Evolutionary conservation across 1,284 basidiomycete species (phyloP).

Genomic region (Cystobasidium slooffiae): DNA sequence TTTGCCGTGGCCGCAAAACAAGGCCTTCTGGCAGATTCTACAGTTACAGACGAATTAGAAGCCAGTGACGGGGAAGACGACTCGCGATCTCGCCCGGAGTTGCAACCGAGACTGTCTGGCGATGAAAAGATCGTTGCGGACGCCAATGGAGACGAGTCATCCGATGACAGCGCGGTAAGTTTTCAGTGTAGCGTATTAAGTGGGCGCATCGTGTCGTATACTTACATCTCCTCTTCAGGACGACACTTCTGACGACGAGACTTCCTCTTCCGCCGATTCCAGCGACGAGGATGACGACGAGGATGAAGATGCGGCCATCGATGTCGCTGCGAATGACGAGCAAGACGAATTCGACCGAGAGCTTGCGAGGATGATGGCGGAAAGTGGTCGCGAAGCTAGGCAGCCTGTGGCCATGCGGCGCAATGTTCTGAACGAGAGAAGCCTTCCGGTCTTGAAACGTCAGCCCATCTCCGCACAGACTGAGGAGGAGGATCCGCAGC

Average conservation of each 20-base stretch:
- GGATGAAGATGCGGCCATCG: slow-evolving; percentile 14
- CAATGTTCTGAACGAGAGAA: slow-evolving; percentile 47
- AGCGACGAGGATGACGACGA: slow-evolving; percentile 64
- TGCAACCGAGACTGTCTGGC: slow-evolving; percentile 62
- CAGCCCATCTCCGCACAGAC: slow-evolving; percentile 57
- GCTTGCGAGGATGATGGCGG: slow-evolving; percentile 90
- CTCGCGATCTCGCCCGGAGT: slow-evolving; percentile 50
- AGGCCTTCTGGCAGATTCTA: slow-evolving; percentile 22
- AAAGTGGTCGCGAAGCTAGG: slow-evolving; percentile 77
- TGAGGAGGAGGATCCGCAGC: slow-evolving; percentile 49
- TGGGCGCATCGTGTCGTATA: too few species aligned
- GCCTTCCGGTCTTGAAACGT: slow-evolving; percentile 64
- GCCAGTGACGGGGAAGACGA: slow-evolving; percentile 55
- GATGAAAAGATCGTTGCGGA: slow-evolving; percentile 60
- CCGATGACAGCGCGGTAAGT: slow-evolving; percentile 50
- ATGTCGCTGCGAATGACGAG: slow-evolving; percentile 61
- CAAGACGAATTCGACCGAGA: slow-evolving; percentile 94
- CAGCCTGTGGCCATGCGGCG: slow-evolving; percentile 63
- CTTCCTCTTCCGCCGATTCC: slow-evolving; percentile 27
- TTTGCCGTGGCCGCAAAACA: slow-evolving; percentile 60
- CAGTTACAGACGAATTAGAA: slow-evolving; percentile 39
- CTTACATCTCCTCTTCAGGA: slow-evolving; percentile 7
- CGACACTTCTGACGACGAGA: slow-evolving; percentile 12
- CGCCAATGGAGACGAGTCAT: slow-evolving; percentile 30
- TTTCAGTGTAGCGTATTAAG: too few species aligned